phyloP scores from a whole-genome alignment of 352 stramenopile genomes.

The Phytophthora europaea region DNA sequence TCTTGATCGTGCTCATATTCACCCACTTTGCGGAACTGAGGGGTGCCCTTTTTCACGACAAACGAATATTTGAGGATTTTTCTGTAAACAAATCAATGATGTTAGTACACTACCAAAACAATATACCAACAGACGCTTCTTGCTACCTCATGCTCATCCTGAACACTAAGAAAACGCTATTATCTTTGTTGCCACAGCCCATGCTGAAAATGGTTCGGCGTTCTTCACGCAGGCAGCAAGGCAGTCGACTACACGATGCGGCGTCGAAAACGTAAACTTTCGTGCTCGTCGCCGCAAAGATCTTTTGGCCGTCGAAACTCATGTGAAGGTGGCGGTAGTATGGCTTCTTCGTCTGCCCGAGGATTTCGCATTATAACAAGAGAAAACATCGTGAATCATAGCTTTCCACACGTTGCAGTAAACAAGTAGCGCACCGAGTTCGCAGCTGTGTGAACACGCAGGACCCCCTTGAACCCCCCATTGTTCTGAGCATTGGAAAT shows the following conservation, averaged over 20 bases:
- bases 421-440: slow-evolving; percentile 30
- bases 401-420: not conserved
- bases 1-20: slow-evolving; percentile 43
- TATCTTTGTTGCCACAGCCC: slow-evolving; percentile 35
- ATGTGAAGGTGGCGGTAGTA: slow-evolving; percentile 48
- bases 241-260: slow-evolving; percentile 42
- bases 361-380: not conserved
- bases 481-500: slow-evolving; percentile 30
- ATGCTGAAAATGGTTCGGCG: slow-evolving; percentile 42
- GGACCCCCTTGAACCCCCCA: slow-evolving; percentile 53
- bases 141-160: slow-evolving; percentile 39
- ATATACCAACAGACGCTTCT: not conserved
- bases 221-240: slow-evolving; percentile 33
- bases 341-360: slow-evolving; percentile 39
- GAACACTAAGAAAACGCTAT: slow-evolving; percentile 47
- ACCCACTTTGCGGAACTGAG: slow-evolving; percentile 35
- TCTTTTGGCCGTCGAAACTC: slow-evolving; percentile 39
- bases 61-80: slow-evolving; percentile 44
- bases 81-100: slow-evolving; percentile 13
- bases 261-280: slow-evolving; percentile 51
- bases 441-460: slow-evolving; percentile 58
- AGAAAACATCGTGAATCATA: not conserved
- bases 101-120: not conserved
- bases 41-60: slow-evolving; percentile 35
- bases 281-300: slow-evolving; percentile 44